These are phyloP conservation scores for Ustilago nuda DNA, from an alignment of 1,284 basidiomycete genomes.

Conservation along the genomic window DNA sequence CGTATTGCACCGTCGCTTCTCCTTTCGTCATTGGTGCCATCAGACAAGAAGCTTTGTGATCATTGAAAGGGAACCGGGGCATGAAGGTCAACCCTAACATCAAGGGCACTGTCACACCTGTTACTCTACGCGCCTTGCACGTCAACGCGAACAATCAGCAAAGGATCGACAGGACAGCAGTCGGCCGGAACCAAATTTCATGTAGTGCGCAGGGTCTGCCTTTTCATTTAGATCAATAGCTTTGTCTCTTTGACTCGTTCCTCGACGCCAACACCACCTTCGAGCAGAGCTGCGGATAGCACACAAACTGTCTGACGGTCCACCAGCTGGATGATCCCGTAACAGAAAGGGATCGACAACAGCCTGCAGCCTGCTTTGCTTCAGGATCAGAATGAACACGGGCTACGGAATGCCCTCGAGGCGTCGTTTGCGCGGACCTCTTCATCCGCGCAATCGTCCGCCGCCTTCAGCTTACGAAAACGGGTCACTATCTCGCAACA, in stretches of 20 bases:
- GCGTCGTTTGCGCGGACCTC: constrained; percentile 32
- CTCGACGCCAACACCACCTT: constrained; percentile 1
- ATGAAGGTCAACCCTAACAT: background rate
- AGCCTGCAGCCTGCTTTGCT: background rate
- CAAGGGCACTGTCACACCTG: background rate
- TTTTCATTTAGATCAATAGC: background rate
- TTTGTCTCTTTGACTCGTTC: background rate
- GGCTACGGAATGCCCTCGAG: constrained; percentile 45
- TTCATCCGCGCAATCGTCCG: constrained; percentile 36
- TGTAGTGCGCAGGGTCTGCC: constrained; percentile 14
- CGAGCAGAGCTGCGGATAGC: background rate
- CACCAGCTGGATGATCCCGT: background rate
- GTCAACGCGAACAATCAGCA: background rate
- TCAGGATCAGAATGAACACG: constrained; percentile 28
- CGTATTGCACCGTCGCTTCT: background rate
- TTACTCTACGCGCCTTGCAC: constrained; percentile 19
- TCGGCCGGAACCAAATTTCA: constrained; percentile 11
- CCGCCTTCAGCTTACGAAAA: constrained; percentile 20
- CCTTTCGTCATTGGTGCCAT: background rate
- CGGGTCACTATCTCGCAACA: background rate
- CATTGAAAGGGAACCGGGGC: too few species aligned
- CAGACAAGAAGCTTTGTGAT: background rate
- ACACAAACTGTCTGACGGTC: background rate
- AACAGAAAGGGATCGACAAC: background rate
- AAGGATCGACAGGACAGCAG: background rate